Conservation (phyloP, 805 yeast species). For the Candida maesae region DNA sequence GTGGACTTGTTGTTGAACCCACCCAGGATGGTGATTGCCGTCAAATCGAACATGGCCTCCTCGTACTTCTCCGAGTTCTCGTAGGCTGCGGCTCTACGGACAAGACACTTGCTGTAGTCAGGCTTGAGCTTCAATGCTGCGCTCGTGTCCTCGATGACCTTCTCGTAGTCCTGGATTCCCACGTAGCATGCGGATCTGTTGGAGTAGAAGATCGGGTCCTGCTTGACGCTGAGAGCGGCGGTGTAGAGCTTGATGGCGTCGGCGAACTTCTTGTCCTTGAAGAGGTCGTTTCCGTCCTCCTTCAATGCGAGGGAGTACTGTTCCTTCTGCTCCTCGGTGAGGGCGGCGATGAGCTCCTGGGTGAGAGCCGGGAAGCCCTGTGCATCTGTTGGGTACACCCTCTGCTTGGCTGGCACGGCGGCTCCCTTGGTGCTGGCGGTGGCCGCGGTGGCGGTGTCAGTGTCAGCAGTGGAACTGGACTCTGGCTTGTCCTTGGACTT, state of each 20-base stretch:
- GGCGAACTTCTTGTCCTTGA: conserved; percentile 63
- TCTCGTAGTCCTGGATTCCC: conserved; percentile 71
- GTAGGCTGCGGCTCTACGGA: conserved; percentile 91
- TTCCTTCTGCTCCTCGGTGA: conserved; percentile 51
- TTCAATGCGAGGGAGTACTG: conserved; percentile 73
- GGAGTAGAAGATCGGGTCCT: conserved; percentile 87
- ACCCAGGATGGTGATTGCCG: conserved; percentile 82
- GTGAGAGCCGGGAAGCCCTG: conserved; percentile 58
- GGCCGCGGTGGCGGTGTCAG: too few species aligned
- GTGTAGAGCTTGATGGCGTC: conserved; percentile 79
- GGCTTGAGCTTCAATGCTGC: conserved; percentile 83
- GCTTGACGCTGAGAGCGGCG: conserved; percentile 68
- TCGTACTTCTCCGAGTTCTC: conserved; percentile 74
- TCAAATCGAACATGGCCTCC: conserved; percentile 88
- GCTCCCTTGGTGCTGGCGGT: too few species aligned
- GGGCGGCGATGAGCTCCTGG: conserved; percentile 39
- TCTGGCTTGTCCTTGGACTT: conserved; percentile 18
- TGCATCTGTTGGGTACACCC: conserved; percentile 47
- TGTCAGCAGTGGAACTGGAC: too few species aligned
- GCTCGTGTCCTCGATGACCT: conserved; percentile 85
- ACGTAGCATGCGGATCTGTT: conserved; percentile 96
- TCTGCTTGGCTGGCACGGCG: too few species aligned
- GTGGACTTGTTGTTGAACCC: conserved; percentile 75
- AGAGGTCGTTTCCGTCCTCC: conserved; percentile 82
- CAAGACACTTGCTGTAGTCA: conserved; percentile 83